Evolutionary conservation across 2,329 filamentous ascomycete species (phyloP), one percentile per base, ranked within the genome.

Genomic region (Zasmidium citrigriseum): DNA sequence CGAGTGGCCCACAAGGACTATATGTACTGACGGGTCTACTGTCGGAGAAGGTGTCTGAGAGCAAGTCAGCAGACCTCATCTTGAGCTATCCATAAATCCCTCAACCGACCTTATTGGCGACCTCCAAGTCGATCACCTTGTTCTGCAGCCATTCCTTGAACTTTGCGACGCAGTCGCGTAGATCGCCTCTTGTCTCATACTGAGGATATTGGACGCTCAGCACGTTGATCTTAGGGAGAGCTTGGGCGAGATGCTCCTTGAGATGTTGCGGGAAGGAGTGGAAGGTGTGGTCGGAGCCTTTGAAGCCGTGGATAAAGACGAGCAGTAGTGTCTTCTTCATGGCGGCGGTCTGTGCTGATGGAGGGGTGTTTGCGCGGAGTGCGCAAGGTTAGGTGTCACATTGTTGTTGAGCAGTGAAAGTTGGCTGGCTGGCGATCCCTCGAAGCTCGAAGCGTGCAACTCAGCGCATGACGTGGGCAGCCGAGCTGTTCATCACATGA

Each of bases 51-150:
- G 85, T 0, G 91, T 93, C 47, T 83, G 82, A 66, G 14, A 11
- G 16, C 34, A 41, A 41, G 34, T 41, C 34, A 41, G 34, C 16
- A 41, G 34, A n/a, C 14, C 16, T 11, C 14, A 9, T 4, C 4
- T 41, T 11, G 7, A 16, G 14, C 5, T 16, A 41, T 41, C 34
- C n/a, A n/a, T 41, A 16, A n/a, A 41, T 4, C 16, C 4, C 34
- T 41, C 14, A 16, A 16, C 34, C 4, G 16, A 41, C 34, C 48
- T 83, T 82, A 66, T 90, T 89, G 24, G 83, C 86, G 57, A 97
- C 93, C 76, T 98, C 93, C 68, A 97, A 81, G 73, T 98, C 93
- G 68, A 98, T 97, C 67, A 98, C 90, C 68, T 90, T 90, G 72
- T 97, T 89, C 65, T 93, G 86, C 16, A 98, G 85, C 89, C 90